phyloP scores from a whole-genome alignment of 176 grass and related monocot genomes.

The Carex myosuroides region DNA sequence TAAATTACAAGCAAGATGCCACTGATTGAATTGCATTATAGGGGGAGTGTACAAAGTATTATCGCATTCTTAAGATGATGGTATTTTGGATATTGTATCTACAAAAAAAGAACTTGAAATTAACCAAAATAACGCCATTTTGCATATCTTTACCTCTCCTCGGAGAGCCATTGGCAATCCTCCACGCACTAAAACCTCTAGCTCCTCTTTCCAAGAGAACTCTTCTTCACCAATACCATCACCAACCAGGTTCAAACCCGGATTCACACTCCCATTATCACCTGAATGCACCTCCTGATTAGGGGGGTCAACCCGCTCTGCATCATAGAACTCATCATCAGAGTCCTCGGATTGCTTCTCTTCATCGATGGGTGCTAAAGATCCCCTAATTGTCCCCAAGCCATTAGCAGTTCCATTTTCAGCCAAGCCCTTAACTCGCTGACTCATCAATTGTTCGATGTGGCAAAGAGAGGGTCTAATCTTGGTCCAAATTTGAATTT shows the following conservation, averaged over 20 bases:
- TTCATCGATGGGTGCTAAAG: conserved; percentile 38
- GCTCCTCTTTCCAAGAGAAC: conserved; percentile 83
- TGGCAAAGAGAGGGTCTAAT: conserved; percentile 65
- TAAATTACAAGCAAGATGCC: not conserved
- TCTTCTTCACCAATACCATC: conserved; percentile 32
- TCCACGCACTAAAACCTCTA: conserved; percentile 69
- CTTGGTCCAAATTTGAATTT: conserved; percentile 62
- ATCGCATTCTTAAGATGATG: not conserved
- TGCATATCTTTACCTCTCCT: conserved; percentile 58
- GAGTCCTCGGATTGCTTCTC: conserved; percentile 60
- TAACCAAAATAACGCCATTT: conserved; percentile 6
- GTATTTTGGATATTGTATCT: not conserved
- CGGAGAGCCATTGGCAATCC: conserved; percentile 95
- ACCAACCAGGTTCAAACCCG: conserved; percentile 16
- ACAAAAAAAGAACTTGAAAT: not conserved
- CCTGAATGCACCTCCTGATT: conserved; percentile 49
- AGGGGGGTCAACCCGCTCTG: conserved; percentile 61
- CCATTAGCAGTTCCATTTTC: conserved; percentile 17
- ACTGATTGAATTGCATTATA: conserved; percentile 2
- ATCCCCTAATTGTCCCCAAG: not conserved
- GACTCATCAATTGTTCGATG: conserved; percentile 86
- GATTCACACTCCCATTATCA: conserved; percentile 44
- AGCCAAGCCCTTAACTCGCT: conserved; percentile 41
- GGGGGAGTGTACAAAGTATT: not conserved
- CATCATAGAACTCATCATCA: conserved; percentile 93